These are phyloP conservation scores for Fusarium stilboides DNA, from an alignment of 2,329 filamentous ascomycete species.

Conservation along the genomic window DNA sequence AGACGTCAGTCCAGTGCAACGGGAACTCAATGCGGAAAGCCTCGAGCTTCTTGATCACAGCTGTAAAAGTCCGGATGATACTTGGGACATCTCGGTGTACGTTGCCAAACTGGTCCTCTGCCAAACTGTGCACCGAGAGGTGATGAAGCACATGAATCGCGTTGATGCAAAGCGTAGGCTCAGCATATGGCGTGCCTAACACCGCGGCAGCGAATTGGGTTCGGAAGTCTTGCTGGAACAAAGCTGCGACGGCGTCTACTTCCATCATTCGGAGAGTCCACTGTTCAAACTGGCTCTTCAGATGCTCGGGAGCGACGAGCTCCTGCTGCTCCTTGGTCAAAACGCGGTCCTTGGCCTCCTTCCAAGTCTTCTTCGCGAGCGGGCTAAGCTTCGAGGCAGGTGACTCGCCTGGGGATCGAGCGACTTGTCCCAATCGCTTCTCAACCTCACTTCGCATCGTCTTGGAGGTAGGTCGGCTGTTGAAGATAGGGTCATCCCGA, in stretches of 20 bases:
- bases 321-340: conserved; percentile 70
- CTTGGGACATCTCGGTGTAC: conserved; percentile 85
- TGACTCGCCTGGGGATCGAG: conserved; percentile 64
- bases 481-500: conserved; percentile 63
- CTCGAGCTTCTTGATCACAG: conserved; percentile 78
- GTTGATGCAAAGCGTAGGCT: conserved; percentile 77
- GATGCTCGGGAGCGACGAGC: conserved; percentile 64
- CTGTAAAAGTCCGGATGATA: conserved; percentile 81
- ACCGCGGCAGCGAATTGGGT: conserved; percentile 77
- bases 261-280: conserved; percentile 63
- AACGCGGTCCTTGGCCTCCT: conserved; percentile 63
- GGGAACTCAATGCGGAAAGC: conserved; percentile 72
- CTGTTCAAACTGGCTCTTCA: conserved; percentile 64
- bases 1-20: conserved; percentile 85
- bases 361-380: conserved; percentile 65
- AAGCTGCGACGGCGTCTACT: conserved; percentile 71
- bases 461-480: conserved; percentile 55
- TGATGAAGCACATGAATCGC: conserved; percentile 78
- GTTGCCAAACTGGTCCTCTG: conserved; percentile 87
- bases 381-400: conserved; percentile 66
- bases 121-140: conserved; percentile 80
- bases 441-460: conserved; percentile 62
- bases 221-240: conserved; percentile 80
- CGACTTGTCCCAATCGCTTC: conserved; percentile 61
- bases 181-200: conserved; percentile 80